phyloP scores from a whole-genome alignment of 306 rosid species.

The Cajanus cajan region DNA sequence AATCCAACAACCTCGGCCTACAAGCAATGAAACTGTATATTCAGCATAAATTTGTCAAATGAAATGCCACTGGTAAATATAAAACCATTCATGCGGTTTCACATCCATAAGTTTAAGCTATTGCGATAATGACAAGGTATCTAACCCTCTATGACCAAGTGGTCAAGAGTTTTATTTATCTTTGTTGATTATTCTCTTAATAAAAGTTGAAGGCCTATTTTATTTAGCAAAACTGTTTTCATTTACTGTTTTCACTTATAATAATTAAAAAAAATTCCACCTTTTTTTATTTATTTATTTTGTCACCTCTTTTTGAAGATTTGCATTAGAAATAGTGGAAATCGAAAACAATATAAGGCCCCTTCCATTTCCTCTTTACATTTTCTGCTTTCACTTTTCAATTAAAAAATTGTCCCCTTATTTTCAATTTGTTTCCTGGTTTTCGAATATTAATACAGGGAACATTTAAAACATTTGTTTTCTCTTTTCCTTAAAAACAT shows the following conservation, averaged over 20 bases:
- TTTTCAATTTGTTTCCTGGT: no score
- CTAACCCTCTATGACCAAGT: neutral
- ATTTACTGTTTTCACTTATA: neutral
- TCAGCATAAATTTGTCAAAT: slow-evolving; percentile 11
- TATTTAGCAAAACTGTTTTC: neutral
- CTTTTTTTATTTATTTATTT: neutral
- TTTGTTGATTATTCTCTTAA: neutral
- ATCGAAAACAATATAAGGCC: neutral
- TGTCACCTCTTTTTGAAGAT: neutral
- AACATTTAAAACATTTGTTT: no score
- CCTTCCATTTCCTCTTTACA: no score
- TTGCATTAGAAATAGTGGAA: neutral
- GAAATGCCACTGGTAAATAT: slow-evolving; percentile 3
- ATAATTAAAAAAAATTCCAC: neutral
- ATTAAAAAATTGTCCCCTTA: no score
- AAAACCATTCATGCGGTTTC: neutral
- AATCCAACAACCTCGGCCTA: slow-evolving; percentile 83
- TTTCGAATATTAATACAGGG: no score
- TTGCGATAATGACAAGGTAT: neutral
- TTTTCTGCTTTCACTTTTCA: no score
- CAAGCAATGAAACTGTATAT: slow-evolving; percentile 30
- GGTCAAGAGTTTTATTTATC: neutral
- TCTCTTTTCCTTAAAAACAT: no score
- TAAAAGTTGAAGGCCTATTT: neutral
- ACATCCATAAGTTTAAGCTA: neutral